Evolutionary conservation across 495 filamentous ascomycete genomes (phyloP).

Genomic region (Trypethelium eluteriae): DNA sequence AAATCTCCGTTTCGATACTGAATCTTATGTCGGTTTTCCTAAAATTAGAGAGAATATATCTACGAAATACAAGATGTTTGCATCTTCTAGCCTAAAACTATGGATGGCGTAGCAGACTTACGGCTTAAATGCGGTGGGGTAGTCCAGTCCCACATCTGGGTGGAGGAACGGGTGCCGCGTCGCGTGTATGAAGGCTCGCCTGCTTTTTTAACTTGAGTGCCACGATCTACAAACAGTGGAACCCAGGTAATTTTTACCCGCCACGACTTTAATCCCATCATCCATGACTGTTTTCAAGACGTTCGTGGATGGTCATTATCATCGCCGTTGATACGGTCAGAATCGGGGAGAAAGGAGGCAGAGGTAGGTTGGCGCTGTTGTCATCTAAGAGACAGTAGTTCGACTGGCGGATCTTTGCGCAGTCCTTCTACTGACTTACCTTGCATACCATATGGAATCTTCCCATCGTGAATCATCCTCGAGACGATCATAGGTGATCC

Average conservation of each 20-base stretch:
- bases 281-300: not conserved
- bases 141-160: not conserved
- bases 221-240: not conserved
- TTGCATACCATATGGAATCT: too few relatives aligned
- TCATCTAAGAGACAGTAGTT: too few relatives aligned
- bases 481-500: too few relatives aligned
- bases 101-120: not conserved
- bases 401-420: too few relatives aligned
- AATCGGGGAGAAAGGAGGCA: too few relatives aligned
- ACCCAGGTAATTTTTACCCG: not conserved
- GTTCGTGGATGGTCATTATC: not conserved
- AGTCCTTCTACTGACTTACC: too few relatives aligned
- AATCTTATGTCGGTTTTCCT: not conserved
- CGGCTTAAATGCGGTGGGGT: not conserved
- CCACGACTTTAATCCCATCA: not conserved
- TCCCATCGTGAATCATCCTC: too few relatives aligned
- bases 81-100: not conserved
- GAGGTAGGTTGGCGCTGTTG: too few relatives aligned
- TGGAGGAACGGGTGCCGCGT: not conserved
- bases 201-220: not conserved
- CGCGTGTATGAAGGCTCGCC: not conserved
- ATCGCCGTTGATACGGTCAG: not conserved
- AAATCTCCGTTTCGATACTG: too few relatives aligned
- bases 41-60: not conserved
- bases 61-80: not conserved